Evolutionary conservation across 106 monocot species (phyloP), one percentile per base, ranked within the genome.

Genomic region (Amphibolis antarctica): DNA sequence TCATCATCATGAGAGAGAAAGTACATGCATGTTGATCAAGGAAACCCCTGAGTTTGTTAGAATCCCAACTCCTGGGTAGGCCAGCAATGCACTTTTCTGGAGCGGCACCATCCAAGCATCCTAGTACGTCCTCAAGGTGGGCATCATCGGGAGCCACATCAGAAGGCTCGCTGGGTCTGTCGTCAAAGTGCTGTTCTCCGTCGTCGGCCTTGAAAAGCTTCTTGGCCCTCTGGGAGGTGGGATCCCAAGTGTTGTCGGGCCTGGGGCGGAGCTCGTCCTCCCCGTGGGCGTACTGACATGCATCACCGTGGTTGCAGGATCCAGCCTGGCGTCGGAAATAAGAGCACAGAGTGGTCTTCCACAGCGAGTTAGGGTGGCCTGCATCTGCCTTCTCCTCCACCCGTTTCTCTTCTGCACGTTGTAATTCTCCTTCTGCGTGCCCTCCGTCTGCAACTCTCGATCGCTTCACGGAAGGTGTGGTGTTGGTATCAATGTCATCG

Each of bases 341-440:
- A 17, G 84, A 85, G 65, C 96, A 98, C 18, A 98, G 80, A 68
- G 86, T 90, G 22, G 90, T 90, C 82, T 90, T 98, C 90, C 96
- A 87, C 12, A 71, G 36, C 36, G 2, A 7, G 36, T 36, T 36
- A 36, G 36, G 36, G 36, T 7, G 4, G 7, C 4, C 36, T 36
- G 36, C 36, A 36, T 36, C 36, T 4, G 36, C 36, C 7, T 2
- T 36, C 7, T 36, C 36, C 36, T 36, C 36, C 36, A 7, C n/a
- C n/a, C n/a, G n/a, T n/a, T n/a, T 36, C 36, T 2, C 36, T 7
- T 2, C 36, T 7, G 36, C 36, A 2, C 7, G 36, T 36, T 36
- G 36, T 36, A 4, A 7, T 36, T 36, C 36, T 36, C 36, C 36
- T 36, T 36, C n/a, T n/a, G n/a, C n/a, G n/a, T n/a, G n/a, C n/a